Evolutionary conservation across 257 asterid genomes (phyloP).

Genomic region (Leptodermis oblonga): DNA sequence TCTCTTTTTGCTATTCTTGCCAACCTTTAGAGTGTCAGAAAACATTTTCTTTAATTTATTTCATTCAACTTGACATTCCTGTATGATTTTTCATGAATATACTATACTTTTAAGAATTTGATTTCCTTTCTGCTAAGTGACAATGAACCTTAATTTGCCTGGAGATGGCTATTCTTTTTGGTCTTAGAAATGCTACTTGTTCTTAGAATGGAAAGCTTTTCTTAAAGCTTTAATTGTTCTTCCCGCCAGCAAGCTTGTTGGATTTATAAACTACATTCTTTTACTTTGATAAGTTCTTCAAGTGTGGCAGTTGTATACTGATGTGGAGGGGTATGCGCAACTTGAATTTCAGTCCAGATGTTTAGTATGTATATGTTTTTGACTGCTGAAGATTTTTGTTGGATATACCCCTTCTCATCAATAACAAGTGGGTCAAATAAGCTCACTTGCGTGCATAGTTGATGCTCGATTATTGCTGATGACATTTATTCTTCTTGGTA

Average conservation of each 20-base stretch:
- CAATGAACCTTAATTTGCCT: neutral
- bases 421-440: neutral
- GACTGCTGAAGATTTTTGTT: neutral
- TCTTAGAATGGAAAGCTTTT: neutral
- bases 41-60: neutral
- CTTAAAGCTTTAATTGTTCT: no score
- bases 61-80: neutral
- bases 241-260: no score
- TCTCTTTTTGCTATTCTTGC: neutral
- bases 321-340: neutral
- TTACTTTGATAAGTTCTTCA: constrained; percentile 1
- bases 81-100: neutral
- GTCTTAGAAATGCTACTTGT: neutral
- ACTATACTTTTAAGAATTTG: neutral
- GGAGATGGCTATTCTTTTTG: neutral
- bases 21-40: neutral
- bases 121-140: neutral
- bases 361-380: neutral
- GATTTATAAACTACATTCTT: neutral
- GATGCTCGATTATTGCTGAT: neutral
- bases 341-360: neutral
- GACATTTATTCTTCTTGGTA: neutral
- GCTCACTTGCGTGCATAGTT: neutral
- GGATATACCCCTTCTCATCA: neutral
- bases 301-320: neutral